A percentile compares a stretch with the other conserved stretches of the same genome.
Conservation (phyloP, 2,329 filamentous ascomycete species). For the Botrytis hyacinthi region DNA sequence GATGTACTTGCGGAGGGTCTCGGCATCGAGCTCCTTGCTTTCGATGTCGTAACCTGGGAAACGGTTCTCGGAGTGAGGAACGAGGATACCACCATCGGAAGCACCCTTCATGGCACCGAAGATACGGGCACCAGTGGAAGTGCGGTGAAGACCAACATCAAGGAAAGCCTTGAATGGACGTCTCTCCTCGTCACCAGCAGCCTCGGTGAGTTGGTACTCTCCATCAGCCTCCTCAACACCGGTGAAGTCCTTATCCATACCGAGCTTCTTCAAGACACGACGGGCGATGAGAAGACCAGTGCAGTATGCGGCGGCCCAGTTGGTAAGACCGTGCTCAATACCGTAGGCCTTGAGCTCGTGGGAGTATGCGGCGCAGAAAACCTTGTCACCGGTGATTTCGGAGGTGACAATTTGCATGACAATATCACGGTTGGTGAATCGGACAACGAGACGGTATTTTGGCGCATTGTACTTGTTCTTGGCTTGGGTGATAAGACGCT, state of each 20-base stretch:
- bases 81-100: conserved; percentile 93
- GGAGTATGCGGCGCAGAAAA: conserved; percentile 86
- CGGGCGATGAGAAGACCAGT: conserved; percentile 96
- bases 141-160: conserved; percentile 95
- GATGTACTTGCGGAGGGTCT: conserved; percentile 99
- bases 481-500: conserved; percentile 99
- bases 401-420: conserved; percentile 96
- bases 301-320: conserved; percentile 97
- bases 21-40: conserved; percentile 94
- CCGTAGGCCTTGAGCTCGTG: conserved; percentile 98
- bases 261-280: conserved; percentile 95
- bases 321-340: conserved; percentile 97
- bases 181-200: conserved; percentile 81
- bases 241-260: conserved; percentile 85
- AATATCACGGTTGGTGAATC: conserved; percentile 99
- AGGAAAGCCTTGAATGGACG: conserved; percentile 99
- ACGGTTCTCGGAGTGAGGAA: conserved; percentile 98
- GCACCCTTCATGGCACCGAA: conserved; percentile 99
- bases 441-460: conserved; percentile 99
- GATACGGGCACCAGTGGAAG: conserved; percentile 96
- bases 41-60: conserved; percentile 99
- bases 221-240: conserved; percentile 97
- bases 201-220: conserved; percentile 95
- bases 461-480: conserved; percentile 99
- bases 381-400: conserved; percentile 97